These are phyloP conservation scores for Aspergillus heteromorphus DNA, from an alignment of 495 filamentous ascomycete genomes.

Conservation along the genomic window DNA sequence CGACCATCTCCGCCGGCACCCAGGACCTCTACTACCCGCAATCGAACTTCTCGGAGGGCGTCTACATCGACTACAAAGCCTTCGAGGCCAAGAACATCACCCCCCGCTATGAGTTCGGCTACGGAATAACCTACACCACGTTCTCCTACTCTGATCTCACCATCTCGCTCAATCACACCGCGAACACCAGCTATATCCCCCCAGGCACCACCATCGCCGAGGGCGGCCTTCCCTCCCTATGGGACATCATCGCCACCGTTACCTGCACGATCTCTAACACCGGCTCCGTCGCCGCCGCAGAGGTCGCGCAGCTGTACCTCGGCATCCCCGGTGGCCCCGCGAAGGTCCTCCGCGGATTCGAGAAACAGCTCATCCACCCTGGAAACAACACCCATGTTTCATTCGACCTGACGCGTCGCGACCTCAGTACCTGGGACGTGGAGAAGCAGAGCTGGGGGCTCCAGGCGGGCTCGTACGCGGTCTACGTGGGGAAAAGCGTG, in stretches of 20 bases:
- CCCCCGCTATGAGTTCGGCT: slow-evolving; percentile 63
- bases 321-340: slow-evolving; percentile 42
- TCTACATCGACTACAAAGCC: slow-evolving; percentile 62
- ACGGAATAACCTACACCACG: slow-evolving; percentile 60
- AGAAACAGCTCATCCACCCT: slow-evolving; percentile 46
- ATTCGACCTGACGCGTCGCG: slow-evolving; percentile 57
- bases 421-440: slow-evolving; percentile 64
- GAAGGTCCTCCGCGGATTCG: slow-evolving; percentile 61
- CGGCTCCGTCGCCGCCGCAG: slow-evolving; percentile 45
- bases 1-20: slow-evolving; percentile 34
- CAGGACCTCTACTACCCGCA: slow-evolving; percentile 59
- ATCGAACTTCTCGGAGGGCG: slow-evolving; percentile 56
- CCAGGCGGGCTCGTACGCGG: slow-evolving; percentile 30
- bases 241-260: slow-evolving; percentile 51
- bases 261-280: slow-evolving; percentile 46
- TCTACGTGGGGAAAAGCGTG: slow-evolving; percentile 51
- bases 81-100: slow-evolving; percentile 55
- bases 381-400: slow-evolving; percentile 39
- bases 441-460: slow-evolving; percentile 55
- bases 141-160: slow-evolving; percentile 46
- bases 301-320: slow-evolving; percentile 58
- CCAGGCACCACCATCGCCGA: slow-evolving; percentile 28
- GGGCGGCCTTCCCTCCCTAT: slow-evolving; percentile 56
- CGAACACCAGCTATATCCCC: slow-evolving; percentile 1
- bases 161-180: not conserved